Percentiles rank a stretch among this genome's conserved stretches.
Evolutionary conservation across 768 basidiomycete genomes (phyloP).

Genomic region (Cubamyces lactineus): DNA sequence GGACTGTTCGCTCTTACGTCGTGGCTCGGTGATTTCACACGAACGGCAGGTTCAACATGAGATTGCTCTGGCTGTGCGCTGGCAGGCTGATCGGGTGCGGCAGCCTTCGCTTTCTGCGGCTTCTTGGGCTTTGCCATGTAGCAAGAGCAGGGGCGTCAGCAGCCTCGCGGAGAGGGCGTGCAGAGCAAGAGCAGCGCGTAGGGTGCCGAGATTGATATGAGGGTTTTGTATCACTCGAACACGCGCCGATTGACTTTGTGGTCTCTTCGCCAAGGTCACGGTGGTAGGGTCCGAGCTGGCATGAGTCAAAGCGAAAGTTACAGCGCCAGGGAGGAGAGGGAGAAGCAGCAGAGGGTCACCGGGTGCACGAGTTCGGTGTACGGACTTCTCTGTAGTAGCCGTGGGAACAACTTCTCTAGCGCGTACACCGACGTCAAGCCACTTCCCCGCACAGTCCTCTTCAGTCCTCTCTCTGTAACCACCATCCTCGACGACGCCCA

Average conservation of each 20-base stretch:
- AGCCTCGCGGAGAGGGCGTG: constrained; percentile 15
- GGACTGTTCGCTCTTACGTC: constrained; percentile 10
- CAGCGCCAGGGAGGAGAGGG: not conserved
- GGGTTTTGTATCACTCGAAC: not conserved
- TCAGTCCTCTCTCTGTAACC: not conserved
- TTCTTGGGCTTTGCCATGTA: constrained; percentile 24
- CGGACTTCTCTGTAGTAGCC: not conserved
- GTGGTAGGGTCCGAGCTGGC: not conserved
- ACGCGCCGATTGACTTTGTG: not conserved
- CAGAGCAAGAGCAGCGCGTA: not conserved
- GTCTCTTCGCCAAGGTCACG: not conserved
- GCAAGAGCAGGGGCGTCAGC: constrained; percentile 9
- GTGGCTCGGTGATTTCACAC: constrained; percentile 15
- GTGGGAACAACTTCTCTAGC: constrained; percentile 13
- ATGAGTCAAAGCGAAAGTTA: not conserved
- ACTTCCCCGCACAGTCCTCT: constrained; percentile 1
- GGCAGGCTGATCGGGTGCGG: constrained; percentile 11
- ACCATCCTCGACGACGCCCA: not conserved
- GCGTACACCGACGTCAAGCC: constrained; percentile 9
- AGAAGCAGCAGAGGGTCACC: not conserved
- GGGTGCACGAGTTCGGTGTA: constrained; percentile 2
- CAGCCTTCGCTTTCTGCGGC: constrained; percentile 14
- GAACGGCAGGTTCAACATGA: constrained; percentile 2
- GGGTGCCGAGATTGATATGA: not conserved
- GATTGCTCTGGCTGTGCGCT: constrained; percentile 5